Conservation (phyloP, 2,329 filamentous ascomycete species). For the Colletotrichum paranaense region DNA sequence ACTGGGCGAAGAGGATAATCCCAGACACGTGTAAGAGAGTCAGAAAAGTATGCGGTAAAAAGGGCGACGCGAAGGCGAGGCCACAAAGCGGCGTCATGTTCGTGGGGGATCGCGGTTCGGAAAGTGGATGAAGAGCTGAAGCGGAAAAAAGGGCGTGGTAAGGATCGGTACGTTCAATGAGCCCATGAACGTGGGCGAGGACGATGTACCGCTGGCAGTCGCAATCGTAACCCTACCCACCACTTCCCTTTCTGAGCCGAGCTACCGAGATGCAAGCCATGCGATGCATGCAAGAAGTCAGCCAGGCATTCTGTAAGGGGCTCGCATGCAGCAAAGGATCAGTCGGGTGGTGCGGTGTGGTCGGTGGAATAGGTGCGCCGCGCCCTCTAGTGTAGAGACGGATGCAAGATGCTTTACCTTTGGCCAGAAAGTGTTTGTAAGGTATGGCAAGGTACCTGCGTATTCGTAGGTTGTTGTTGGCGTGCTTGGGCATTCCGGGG, state of each 20-base stretch:
- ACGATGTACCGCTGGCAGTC: background rate
- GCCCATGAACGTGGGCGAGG: background rate
- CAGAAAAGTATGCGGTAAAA: slow-evolving; percentile 2
- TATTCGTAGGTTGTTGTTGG: too few relatives aligned
- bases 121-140: slow-evolving; percentile 12
- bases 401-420: too few relatives aligned
- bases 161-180: background rate
- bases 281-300: slow-evolving; percentile 20
- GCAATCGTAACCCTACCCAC: background rate
- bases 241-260: slow-evolving; percentile 1
- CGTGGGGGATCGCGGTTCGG: background rate
- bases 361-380: background rate
- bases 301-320: background rate
- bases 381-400: too few relatives aligned
- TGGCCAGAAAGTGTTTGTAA: background rate
- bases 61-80: background rate
- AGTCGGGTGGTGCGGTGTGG: background rate
- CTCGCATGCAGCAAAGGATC: background rate
- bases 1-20: slow-evolving; percentile 6
- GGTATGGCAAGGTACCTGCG: background rate
- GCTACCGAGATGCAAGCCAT: slow-evolving; percentile 20
- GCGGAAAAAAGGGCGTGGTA: background rate
- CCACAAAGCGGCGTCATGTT: slow-evolving; percentile 11
- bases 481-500: background rate
- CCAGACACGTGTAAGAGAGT: slow-evolving; percentile 5